A percentile compares a stretch with the other conserved stretches of the same genome.
phyloP scores from a whole-genome alignment of 345 rosid species.

The Alliaria petiolata region DNA sequence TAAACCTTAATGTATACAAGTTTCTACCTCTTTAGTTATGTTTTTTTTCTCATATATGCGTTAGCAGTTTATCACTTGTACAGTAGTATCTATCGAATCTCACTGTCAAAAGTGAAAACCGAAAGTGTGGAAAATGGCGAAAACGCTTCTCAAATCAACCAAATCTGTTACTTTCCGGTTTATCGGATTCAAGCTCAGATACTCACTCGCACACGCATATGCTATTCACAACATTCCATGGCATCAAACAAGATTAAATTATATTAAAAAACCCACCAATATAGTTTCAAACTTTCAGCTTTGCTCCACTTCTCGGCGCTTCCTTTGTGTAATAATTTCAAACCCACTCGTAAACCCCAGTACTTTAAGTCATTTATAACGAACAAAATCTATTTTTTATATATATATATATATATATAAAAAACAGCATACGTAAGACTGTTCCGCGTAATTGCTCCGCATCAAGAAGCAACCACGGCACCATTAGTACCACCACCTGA shows the following conservation, averaged over 20 bases:
- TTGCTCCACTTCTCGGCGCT: slow-evolving; percentile 3
- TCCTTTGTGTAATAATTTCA: slow-evolving; percentile 17
- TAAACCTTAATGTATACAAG: no score
- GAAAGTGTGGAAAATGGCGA: background rate
- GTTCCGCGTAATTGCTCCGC: background rate
- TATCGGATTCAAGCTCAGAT: slow-evolving; percentile 6
- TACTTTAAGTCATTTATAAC: no score
- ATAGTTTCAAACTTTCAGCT: slow-evolving; percentile 4
- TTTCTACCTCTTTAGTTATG: no score
- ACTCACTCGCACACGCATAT: background rate
- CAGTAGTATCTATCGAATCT: no score
- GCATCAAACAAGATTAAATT: slow-evolving; percentile 1
- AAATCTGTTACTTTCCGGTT: background rate
- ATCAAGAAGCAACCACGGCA: slow-evolving; percentile 18
- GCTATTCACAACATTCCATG: slow-evolving; percentile 24
- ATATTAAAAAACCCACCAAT: background rate
- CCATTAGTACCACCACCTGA: slow-evolving; percentile 33
- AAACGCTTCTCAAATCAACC: background rate
- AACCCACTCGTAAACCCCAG: slow-evolving; percentile 4
- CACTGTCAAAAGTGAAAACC: background rate
- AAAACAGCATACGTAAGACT: background rate
- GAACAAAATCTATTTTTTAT: background rate
- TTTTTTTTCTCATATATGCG: no score
- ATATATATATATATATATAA: background rate
- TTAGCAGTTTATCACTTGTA: background rate